Evolutionary conservation across 225 moss, liverwort and hornwort species (phyloP), one percentile per base, ranked within the genome.

Genomic region (Straminergon stramineum): DNA sequence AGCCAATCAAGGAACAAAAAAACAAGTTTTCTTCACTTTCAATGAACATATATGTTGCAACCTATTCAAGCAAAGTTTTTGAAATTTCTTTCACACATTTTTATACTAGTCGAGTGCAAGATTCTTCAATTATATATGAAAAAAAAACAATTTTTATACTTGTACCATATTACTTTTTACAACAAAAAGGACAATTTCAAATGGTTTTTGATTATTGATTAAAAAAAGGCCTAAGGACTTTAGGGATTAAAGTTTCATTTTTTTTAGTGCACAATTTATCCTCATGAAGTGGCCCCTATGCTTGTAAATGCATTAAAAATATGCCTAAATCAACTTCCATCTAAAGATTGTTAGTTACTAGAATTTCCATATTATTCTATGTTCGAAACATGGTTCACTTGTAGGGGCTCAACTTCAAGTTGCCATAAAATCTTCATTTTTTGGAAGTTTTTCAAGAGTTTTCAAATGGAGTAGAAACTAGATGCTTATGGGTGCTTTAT

Each of bases 291-390:
- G 2, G 3, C 23, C 2, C 35, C 24, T 78, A 35, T 78, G 2
- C 6, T 55, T 6, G 0, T 35, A 53, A 55, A 35, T 35, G 15
- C 9, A 55, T 55, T 22, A 15, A 35, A 24, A 56, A 14, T 6
- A 16, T 6, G 22, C 9, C 37, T 16, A 4, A 79, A 55, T 0
- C 0, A 0, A 15, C 15, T 37, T 23, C 1, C 0, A 37, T 1
- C 6, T 37, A 15, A 37, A 37, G 2, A 2, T 78, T 5, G 1
- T 34, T 37, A 16, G 1, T 37, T 13, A 34, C 2, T 4, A 78
- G 2, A 37, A 37, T 6, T 23, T 53, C 5, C 8, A 77, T 14
- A 77, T 35, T 5, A 9, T 21, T 21, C 5, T 23, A 35, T 15
- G 23, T 37, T 23, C 2, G 16, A 37, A 56, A 56, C 1, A 37